These are phyloP conservation scores for Lentinula boryana DNA, from an alignment of 768 basidiomycete species.

Conservation along the genomic window DNA sequence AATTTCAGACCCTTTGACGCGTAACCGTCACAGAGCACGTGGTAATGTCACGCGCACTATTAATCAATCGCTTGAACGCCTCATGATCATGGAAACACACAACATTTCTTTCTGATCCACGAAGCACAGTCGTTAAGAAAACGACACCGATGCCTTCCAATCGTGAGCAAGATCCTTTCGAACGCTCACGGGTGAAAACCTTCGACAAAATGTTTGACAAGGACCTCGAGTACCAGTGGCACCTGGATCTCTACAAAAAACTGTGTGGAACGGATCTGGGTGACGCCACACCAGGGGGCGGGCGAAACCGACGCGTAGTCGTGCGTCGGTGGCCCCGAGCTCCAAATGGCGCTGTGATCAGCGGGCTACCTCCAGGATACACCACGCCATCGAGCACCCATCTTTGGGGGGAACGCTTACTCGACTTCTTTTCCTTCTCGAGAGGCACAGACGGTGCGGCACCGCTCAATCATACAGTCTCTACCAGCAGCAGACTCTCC, in stretches of 20 bases:
- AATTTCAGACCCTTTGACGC: no score
- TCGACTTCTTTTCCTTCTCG: slow-evolving; percentile 32
- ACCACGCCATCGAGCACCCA: slow-evolving; percentile 21
- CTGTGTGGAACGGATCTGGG: background rate
- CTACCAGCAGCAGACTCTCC: slow-evolving; percentile 30
- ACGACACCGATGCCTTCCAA: background rate
- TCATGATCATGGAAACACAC: no score
- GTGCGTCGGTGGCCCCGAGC: slow-evolving; percentile 24
- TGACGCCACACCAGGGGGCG: background rate
- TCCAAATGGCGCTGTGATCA: slow-evolving; percentile 18
- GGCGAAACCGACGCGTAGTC: background rate
- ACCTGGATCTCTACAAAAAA: background rate
- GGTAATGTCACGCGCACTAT: no score
- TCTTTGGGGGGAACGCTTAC: slow-evolving; percentile 37
- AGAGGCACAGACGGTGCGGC: slow-evolving; percentile 15
- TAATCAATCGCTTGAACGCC: no score
- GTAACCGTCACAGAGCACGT: no score
- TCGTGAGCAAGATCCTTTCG: background rate
- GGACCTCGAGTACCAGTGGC: background rate
- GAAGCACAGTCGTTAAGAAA: no score
- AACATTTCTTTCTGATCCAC: no score
- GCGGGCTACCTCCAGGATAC: slow-evolving; percentile 21
- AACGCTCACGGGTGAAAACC: background rate
- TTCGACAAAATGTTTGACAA: background rate
- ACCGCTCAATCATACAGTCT: slow-evolving; percentile 11